Conservation (phyloP, 306 rosid genomes). For the Vachellia collinsii region DNA sequence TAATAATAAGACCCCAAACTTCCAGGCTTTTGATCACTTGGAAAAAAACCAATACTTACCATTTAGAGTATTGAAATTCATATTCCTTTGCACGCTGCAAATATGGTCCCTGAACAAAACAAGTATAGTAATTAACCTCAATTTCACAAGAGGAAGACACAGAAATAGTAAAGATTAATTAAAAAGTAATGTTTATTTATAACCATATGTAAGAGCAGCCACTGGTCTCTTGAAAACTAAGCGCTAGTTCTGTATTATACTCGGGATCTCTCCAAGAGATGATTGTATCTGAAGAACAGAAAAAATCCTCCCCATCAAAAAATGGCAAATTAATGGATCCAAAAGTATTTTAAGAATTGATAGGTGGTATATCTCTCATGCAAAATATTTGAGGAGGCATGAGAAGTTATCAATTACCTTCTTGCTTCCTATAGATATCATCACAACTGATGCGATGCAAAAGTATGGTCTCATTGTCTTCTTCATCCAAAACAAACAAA, state of each 20-base stretch:
- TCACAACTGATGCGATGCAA: slow-evolving; percentile 77
- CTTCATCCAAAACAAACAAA: slow-evolving; percentile 81
- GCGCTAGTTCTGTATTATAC: slow-evolving; percentile 77
- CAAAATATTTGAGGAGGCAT: slow-evolving; percentile 12
- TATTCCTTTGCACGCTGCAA: slow-evolving; percentile 82
- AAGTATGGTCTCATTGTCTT: slow-evolving; percentile 81
- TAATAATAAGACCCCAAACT: neutral
- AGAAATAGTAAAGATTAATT: neutral
- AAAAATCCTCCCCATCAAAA: slow-evolving; percentile 21
- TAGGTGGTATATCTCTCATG: neutral
- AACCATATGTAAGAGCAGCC: slow-evolving; percentile 93
- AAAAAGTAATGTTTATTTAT: slow-evolving; percentile 20
- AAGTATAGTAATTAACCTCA: slow-evolving; percentile 35
- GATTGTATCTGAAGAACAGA: slow-evolving; percentile 64
- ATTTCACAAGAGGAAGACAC: slow-evolving; percentile 28
- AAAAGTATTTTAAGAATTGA: slow-evolving; percentile 15
- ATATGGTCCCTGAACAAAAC: slow-evolving; percentile 77
- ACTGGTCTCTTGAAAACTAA: slow-evolving; percentile 88
- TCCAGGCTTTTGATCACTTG: neutral
- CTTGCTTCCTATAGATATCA: slow-evolving; percentile 92
- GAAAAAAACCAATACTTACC: slow-evolving; percentile 53
- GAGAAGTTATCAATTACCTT: slow-evolving; percentile 62
- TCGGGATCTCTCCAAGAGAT: slow-evolving; percentile 97
- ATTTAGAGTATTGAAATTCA: slow-evolving; percentile 76
- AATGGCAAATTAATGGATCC: slow-evolving; percentile 17